Conservation (phyloP, 1,139 yeast species). For the Sugiyamaella pinicola region DNA sequence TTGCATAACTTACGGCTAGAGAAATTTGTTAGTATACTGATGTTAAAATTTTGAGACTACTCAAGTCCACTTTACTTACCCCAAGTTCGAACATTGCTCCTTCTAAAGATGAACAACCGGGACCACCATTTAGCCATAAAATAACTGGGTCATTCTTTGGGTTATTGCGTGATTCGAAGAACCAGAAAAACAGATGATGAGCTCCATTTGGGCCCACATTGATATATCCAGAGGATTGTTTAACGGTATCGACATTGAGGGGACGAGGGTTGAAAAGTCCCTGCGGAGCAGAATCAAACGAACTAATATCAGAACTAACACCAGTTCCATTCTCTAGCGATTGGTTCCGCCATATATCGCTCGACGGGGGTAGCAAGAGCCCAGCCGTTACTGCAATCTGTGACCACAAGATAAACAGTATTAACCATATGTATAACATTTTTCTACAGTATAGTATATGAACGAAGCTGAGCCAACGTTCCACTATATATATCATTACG, state of each 20-base stretch:
- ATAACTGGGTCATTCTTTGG: conserved; percentile 64
- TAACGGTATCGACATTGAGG: conserved; percentile 41
- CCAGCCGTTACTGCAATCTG: background rate
- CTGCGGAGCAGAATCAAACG: background rate
- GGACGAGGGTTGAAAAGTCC: conserved; percentile 28
- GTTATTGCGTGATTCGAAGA: conserved; percentile 69
- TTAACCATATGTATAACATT: background rate
- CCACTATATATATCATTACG: too few species aligned
- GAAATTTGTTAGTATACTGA: background rate
- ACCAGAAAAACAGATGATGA: conserved; percentile 82
- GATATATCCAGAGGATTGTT: conserved; percentile 68
- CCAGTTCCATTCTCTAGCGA: background rate
- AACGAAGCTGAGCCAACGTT: too few species aligned
- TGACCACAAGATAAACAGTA: background rate
- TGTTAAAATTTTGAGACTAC: background rate
- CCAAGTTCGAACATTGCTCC: conserved; percentile 33
- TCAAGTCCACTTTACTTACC: background rate
- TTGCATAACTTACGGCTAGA: conserved; percentile 8
- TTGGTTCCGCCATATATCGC: background rate
- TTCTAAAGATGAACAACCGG: conserved; percentile 61
- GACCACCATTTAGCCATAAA: conserved; percentile 77
- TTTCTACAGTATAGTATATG: background rate
- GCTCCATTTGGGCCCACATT: conserved; percentile 72
- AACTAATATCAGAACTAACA: background rate
- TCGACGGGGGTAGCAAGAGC: background rate